A percentile compares a stretch with the other conserved stretches of the same genome.
These are phyloP conservation scores for Grammothele lineata DNA, from an alignment of 768 basidiomycete genomes.

Conservation along the genomic window DNA sequence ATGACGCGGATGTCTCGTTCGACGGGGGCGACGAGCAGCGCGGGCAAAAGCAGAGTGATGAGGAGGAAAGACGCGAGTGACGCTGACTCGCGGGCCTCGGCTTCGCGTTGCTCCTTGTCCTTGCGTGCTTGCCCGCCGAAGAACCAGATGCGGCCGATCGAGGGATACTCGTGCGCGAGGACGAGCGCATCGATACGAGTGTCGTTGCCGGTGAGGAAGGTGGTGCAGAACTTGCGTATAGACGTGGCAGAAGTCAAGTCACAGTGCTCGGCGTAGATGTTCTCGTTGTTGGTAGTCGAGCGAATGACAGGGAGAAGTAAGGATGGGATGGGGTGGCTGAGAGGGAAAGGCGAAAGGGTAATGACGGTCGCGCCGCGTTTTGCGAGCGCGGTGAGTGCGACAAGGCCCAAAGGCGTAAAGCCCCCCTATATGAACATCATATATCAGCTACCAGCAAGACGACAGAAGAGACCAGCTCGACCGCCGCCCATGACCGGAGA, in stretches of 20 bases:
- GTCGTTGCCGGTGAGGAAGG: conserved; percentile 61
- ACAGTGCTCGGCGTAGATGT: conserved; percentile 78
- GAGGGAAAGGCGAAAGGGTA: conserved; percentile 58
- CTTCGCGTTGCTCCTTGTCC: conserved; percentile 18
- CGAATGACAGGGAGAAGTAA: conserved; percentile 66
- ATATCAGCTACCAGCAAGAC: too few relatives aligned
- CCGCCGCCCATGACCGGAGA: too few relatives aligned
- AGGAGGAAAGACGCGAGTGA: conserved; percentile 76
- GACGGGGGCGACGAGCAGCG: conserved; percentile 74
- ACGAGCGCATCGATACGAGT: conserved; percentile 75
- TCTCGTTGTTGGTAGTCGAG: conserved; percentile 64
- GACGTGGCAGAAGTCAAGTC: conserved; percentile 63
- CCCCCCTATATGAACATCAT: conserved; percentile 46
- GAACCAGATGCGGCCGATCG: conserved; percentile 46
- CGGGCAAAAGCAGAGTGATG: conserved; percentile 73
- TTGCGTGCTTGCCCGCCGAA: conserved; percentile 25
- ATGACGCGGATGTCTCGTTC: conserved; percentile 91
- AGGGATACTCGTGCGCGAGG: conserved; percentile 72
- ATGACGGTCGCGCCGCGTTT: conserved; percentile 77
- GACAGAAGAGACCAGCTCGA: too few relatives aligned
- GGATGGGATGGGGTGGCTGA: conserved; percentile 49
- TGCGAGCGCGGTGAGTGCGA: conserved; percentile 61
- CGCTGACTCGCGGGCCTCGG: conserved; percentile 38
- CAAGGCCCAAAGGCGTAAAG: conserved; percentile 70
- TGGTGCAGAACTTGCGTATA: conserved; percentile 63